These are phyloP conservation scores for Rhipidocladum racemiflorum DNA, from an alignment of 176 grass and related monocot species.

Conservation along the genomic window DNA sequence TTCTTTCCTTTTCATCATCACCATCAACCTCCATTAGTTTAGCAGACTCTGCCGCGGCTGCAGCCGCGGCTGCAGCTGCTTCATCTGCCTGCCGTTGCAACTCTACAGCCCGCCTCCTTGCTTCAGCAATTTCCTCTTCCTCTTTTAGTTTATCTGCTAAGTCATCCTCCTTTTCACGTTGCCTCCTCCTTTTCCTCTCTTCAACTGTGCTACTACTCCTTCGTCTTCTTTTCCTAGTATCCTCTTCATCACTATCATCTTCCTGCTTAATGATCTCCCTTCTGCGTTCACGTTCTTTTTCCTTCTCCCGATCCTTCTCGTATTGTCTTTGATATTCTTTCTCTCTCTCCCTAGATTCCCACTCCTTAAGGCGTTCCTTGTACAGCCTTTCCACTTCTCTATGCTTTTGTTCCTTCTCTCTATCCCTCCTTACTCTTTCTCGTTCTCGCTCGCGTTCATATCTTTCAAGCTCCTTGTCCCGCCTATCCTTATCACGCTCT, in stretches of 20 bases:
- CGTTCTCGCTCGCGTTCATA: conserved; percentile 76
- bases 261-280: conserved; percentile 87
- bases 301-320: conserved; percentile 79
- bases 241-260: conserved; percentile 90
- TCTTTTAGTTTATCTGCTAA: conserved; percentile 74
- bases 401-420: conserved; percentile 77
- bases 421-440: conserved; percentile 82
- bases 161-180: conserved; percentile 88
- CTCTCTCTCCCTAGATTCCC: conserved; percentile 92
- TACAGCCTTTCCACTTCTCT: conserved; percentile 72
- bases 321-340: conserved; percentile 78
- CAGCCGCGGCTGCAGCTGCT: conserved; percentile 31
- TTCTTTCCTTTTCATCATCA: conserved; percentile 52
- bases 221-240: conserved; percentile 78
- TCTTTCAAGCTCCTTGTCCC: conserved; percentile 75
- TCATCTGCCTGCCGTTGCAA: conserved; percentile 56
- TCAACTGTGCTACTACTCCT: conserved; percentile 53
- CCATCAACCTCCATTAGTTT: conserved; percentile 60
- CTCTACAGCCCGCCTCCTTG: conserved; percentile 61
- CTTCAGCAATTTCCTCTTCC: conserved; percentile 77
- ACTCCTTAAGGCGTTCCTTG: conserved; percentile 79
- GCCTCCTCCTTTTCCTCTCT: conserved; percentile 76
- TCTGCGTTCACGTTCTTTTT: conserved; percentile 73
- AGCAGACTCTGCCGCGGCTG: conserved; percentile 37
- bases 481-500: conserved; percentile 66